A percentile compares a stretch with the other conserved stretches of the same genome.
Conservation (phyloP, 441 rosid species). For the Lepidium campestre region DNA sequence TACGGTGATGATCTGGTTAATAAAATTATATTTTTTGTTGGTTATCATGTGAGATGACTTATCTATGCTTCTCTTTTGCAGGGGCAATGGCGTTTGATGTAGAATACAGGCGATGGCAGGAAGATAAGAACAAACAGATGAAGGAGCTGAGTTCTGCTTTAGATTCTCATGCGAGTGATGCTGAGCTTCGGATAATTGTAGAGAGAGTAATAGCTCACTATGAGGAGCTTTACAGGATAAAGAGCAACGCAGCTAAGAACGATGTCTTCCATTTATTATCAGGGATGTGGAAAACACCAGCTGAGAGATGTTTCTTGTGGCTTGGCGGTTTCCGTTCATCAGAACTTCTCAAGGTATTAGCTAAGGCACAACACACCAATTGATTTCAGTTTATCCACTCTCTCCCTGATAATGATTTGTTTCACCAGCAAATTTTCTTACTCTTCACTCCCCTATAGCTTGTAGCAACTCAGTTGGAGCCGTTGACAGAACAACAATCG, state of each 20-base stretch:
- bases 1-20: background rate
- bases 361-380: background rate
- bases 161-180: constrained; percentile 82
- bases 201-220: constrained; percentile 79
- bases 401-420: background rate
- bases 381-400: background rate
- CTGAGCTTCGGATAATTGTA: constrained; percentile 85
- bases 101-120: constrained; percentile 91
- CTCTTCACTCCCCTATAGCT: constrained; percentile 39
- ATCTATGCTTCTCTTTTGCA: constrained; percentile 15
- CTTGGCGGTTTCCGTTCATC: constrained; percentile 99
- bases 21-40: background rate
- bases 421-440: background rate
- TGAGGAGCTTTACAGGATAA: constrained; percentile 89
- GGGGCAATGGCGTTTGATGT: constrained; percentile 98
- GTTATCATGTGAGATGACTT: background rate
- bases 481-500: constrained; percentile 86
- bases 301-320: constrained; percentile 99
- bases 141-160: constrained; percentile 91
- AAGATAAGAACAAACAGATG: constrained; percentile 77
- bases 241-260: constrained; percentile 86
- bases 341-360: constrained; percentile 65
- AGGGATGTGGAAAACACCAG: constrained; percentile 99
- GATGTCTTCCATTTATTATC: constrained; percentile 95
- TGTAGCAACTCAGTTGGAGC: constrained; percentile 81